phyloP scores from a whole-genome alignment of 257 asterid species.

The Eucommia ulmoides region DNA sequence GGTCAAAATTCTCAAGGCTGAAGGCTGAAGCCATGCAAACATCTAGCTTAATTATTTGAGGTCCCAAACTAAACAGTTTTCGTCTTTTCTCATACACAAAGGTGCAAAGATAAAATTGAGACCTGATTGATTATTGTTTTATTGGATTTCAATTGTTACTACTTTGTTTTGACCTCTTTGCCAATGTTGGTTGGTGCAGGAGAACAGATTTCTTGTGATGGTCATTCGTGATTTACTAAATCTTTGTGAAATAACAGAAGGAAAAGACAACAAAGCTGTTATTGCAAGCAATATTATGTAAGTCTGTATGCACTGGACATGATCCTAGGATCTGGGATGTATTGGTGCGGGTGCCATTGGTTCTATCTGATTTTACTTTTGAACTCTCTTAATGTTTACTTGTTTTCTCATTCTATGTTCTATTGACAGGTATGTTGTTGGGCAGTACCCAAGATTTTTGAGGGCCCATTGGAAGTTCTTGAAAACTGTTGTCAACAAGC shows the following conservation, averaged over 20 bases:
- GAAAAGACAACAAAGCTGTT: conserved; percentile 99
- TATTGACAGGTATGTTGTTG: conserved; percentile 90
- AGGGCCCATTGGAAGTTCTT: conserved; percentile 99
- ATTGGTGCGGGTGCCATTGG: neutral
- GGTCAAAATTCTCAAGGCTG: too few relatives aligned
- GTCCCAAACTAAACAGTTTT: too few relatives aligned
- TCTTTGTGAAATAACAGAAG: conserved; percentile 92
- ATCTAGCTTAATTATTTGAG: too few relatives aligned
- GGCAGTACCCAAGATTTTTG: conserved; percentile 94
- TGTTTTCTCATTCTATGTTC: conserved; percentile 1
- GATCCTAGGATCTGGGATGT: neutral
- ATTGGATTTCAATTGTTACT: neutral
- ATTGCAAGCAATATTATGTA: conserved; percentile 98
- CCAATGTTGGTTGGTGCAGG: conserved; percentile 36
- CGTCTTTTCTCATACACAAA: too few relatives aligned
- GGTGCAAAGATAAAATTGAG: too few relatives aligned
- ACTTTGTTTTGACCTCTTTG: neutral
- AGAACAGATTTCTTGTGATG: conserved; percentile 92
- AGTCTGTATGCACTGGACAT: too few relatives aligned
- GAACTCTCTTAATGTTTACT: too few relatives aligned
- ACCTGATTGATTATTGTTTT: too few relatives aligned
- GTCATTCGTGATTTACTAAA: conserved; percentile 96
- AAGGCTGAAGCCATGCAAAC: too few relatives aligned
- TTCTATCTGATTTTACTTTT: too few relatives aligned
- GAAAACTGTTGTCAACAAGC: conserved; percentile 96